phyloP scores from a whole-genome alignment of 2,329 filamentous ascomycete species.

The Pseudogymnoascus sp. region DNA sequence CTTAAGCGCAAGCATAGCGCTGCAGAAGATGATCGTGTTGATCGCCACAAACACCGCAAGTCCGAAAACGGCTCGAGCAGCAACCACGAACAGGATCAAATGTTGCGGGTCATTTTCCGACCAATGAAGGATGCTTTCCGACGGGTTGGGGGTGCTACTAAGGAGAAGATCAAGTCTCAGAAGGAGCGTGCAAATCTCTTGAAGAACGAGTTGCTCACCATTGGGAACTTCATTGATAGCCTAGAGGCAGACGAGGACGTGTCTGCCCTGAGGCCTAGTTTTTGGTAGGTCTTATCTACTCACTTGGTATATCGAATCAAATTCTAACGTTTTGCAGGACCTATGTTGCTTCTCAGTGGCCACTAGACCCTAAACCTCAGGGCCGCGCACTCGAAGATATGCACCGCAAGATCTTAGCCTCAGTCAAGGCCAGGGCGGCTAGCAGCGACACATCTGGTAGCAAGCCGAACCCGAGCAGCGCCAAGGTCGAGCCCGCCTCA shows the following conservation, averaged over 20 bases:
- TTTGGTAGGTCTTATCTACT: constrained; percentile 23
- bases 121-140: constrained; percentile 53
- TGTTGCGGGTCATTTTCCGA: constrained; percentile 40
- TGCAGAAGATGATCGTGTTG: constrained; percentile 41
- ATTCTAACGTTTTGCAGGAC: constrained; percentile 19
- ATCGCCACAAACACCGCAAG: constrained; percentile 44
- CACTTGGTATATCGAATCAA: not conserved
- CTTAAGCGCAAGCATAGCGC: constrained; percentile 54
- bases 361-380: constrained; percentile 21
- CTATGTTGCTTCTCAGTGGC: constrained; percentile 28
- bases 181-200: constrained; percentile 54
- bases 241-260: constrained; percentile 20
- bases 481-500: not conserved
- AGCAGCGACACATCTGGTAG: not conserved
- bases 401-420: constrained; percentile 23
- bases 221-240: constrained; percentile 53
- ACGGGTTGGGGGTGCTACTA: constrained; percentile 51
- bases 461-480: not conserved
- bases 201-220: constrained; percentile 50
- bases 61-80: constrained; percentile 37
- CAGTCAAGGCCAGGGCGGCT: constrained; percentile 6
- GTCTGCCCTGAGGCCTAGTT: constrained; percentile 20
- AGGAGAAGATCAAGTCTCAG: constrained; percentile 52
- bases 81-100: constrained; percentile 28
- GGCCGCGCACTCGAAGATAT: constrained; percentile 23